Percentiles rank a stretch among this genome's conserved stretches.
phyloP scores from a whole-genome alignment of 176 grass and related monocot species.

The Zoysia japonica region DNA sequence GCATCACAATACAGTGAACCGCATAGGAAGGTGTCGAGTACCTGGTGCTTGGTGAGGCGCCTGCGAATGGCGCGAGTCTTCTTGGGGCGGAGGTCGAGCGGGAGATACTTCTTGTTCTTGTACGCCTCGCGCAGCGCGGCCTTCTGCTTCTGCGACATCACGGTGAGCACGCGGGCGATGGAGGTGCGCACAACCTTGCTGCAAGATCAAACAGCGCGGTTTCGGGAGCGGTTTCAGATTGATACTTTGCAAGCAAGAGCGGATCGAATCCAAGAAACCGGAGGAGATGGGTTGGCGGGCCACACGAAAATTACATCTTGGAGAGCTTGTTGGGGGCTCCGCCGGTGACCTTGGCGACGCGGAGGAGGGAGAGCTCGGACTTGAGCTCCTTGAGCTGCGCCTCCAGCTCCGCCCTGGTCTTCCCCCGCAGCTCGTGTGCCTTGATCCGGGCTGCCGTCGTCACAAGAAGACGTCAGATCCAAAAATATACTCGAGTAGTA shows the following conservation, averaged over 20 bases:
- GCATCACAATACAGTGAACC: not conserved
- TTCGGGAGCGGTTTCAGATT: not conserved
- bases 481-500: not conserved
- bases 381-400: constrained; percentile 78
- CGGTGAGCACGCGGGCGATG: constrained; percentile 70
- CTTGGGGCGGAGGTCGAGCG: constrained; percentile 81
- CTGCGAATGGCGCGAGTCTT: constrained; percentile 87
- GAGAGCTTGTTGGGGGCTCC: constrained; percentile 95
- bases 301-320: constrained; percentile 54
- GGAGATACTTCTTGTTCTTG: constrained; percentile 73
- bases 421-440: constrained; percentile 81
- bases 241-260: not conserved
- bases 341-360: constrained; percentile 92
- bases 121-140: constrained; percentile 69
- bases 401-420: constrained; percentile 71
- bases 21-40: not conserved
- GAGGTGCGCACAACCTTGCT: constrained; percentile 86
- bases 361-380: constrained; percentile 85
- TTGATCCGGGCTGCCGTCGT: constrained; percentile 64
- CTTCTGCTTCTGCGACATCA: constrained; percentile 89
- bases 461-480: constrained; percentile 30
- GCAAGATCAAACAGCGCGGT: not conserved
- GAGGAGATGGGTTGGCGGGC: not conserved
- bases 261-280: not conserved
- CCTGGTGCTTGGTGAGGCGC: constrained; percentile 84